Conservation (phyloP, 2,329 filamentous ascomycete species). For the Rhynchosporium agropyri region DNA sequence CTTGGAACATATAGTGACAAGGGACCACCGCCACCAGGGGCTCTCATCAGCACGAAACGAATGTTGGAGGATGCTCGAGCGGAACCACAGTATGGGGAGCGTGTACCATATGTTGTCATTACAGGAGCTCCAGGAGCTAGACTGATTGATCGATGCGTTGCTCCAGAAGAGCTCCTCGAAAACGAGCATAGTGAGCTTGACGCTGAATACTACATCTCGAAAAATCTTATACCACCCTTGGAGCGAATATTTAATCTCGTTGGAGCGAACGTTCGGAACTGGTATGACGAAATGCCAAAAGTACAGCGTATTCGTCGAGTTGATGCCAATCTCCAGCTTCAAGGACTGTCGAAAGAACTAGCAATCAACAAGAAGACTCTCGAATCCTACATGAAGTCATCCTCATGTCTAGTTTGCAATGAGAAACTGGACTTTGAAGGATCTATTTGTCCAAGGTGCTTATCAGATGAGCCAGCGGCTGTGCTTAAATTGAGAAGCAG, state of each 20-base stretch:
- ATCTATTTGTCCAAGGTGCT: constrained; percentile 63
- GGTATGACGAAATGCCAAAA: constrained; percentile 98
- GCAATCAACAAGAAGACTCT: constrained; percentile 63
- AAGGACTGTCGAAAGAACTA: constrained; percentile 46
- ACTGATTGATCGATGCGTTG: constrained; percentile 86
- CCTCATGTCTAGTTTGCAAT: constrained; percentile 75
- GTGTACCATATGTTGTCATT: constrained; percentile 91
- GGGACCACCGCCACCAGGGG: constrained; percentile 80
- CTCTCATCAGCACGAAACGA: constrained; percentile 79
- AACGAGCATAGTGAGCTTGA: constrained; percentile 82
- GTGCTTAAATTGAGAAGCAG: constrained; percentile 65
- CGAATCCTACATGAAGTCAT: constrained; percentile 89
- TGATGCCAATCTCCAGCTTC: constrained; percentile 35
- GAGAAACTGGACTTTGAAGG: constrained; percentile 48
- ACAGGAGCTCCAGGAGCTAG: constrained; percentile 84
- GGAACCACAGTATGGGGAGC: constrained; percentile 93
- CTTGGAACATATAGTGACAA: constrained; percentile 85
- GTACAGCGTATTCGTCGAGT: constrained; percentile 70
- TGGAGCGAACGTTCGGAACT: constrained; percentile 84
- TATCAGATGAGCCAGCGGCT: constrained; percentile 57
- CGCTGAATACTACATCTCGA: constrained; percentile 94
- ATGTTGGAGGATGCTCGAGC: constrained; percentile 86
- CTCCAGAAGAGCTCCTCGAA: constrained; percentile 78
- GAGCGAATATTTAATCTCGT: constrained; percentile 97
- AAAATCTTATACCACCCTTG: constrained; percentile 91